Percentiles rank a stretch among this genome's conserved stretches.
Evolutionary conservation across 2,329 filamentous ascomycete genomes (phyloP).

Genomic region (Alternaria infectoria): DNA sequence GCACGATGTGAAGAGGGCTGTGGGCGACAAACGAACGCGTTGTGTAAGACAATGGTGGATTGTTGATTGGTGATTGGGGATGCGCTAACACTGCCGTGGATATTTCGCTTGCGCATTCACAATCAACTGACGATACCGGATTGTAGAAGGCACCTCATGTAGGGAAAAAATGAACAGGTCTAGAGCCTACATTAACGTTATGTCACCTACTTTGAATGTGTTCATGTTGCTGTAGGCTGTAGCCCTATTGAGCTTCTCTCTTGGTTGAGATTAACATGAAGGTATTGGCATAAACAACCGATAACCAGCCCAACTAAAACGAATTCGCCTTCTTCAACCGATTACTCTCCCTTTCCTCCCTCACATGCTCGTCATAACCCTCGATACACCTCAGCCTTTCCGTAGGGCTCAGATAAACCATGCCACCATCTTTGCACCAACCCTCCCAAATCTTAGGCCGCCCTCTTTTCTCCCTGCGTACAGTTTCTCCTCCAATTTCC

Average conservation of each 20-base stretch:
- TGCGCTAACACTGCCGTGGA: neutral
- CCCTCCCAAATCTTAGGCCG: neutral
- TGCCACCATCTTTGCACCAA: neutral
- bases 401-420: neutral
- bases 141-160: neutral
- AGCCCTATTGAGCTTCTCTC: too few relatives aligned
- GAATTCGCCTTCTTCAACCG: neutral
- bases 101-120: neutral
- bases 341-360: neutral
- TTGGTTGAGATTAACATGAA: too few relatives aligned
- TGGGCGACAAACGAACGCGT: neutral
- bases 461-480: neutral
- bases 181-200: too few relatives aligned
- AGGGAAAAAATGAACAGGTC: too few relatives aligned
- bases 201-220: too few relatives aligned
- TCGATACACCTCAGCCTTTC: neutral
- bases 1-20: neutral
- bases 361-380: neutral
- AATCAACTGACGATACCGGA: neutral
- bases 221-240: too few relatives aligned
- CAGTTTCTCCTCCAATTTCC: neutral
- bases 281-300: neutral
- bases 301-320: neutral
- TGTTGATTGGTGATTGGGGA: neutral
- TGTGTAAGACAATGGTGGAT: neutral